Evolutionary conservation across 768 basidiomycete species (phyloP).

Genomic region (Suillus paluster): DNA sequence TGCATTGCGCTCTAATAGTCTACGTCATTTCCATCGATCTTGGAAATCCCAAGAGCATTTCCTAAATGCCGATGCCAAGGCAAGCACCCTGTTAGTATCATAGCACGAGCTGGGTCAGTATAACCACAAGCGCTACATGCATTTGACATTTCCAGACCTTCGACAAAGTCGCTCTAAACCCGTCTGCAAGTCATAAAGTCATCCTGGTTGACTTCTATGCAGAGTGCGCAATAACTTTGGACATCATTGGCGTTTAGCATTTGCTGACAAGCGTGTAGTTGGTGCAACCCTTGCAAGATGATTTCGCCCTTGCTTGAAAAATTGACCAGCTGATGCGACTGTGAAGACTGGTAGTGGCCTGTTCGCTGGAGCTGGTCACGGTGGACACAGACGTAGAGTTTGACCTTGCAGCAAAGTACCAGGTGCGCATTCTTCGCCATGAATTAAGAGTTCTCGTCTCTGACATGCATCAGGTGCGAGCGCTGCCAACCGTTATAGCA

Average conservation of each 20-base stretch:
- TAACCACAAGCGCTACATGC: conserved; percentile 7
- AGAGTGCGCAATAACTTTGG: conserved; percentile 52
- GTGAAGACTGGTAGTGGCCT: conserved; percentile 55
- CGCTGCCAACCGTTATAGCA: conserved; percentile 81
- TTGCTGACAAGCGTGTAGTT: conserved; percentile 45
- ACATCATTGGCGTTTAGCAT: conserved; percentile 3
- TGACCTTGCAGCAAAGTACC: conserved; percentile 53
- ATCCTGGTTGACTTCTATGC: conserved; percentile 83
- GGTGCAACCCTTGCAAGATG: conserved; percentile 78
- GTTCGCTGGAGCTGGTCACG: conserved; percentile 72
- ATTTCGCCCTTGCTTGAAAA: conserved; percentile 73
- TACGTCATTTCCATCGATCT: conserved; percentile 47
- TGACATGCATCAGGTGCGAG: conserved; percentile 53
- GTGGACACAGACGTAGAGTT: conserved; percentile 62
- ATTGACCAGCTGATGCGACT: conserved; percentile 49
- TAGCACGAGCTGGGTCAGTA: conserved; percentile 10
- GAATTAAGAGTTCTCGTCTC: background rate
- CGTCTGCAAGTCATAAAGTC: conserved; percentile 48
- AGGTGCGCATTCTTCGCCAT: conserved; percentile 40
- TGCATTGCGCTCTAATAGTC: conserved; percentile 7
- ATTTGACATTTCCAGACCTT: conserved; percentile 37
- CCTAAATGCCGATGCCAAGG: conserved; percentile 49
- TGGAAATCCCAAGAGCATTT: conserved; percentile 40
- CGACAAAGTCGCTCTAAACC: conserved; percentile 32
- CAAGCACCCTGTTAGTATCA: conserved; percentile 29